phyloP scores from a whole-genome alignment of 257 asterid genomes.

The Linaria vulgaris region DNA sequence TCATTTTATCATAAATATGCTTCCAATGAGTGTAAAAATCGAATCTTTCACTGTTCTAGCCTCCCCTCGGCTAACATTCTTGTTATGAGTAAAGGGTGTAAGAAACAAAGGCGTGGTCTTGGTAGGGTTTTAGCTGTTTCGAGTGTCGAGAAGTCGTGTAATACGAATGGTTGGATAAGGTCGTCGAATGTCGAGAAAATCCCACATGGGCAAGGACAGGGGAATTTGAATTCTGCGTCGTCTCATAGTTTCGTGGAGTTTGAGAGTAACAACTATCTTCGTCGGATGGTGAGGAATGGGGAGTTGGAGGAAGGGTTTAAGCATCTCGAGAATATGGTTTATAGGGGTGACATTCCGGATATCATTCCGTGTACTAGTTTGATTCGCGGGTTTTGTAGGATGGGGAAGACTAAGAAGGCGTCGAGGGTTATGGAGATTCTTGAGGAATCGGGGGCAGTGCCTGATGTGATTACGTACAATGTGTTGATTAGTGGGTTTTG shows the following conservation, averaged over 20 bases:
- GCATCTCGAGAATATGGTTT: constrained; percentile 72
- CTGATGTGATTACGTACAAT: constrained; percentile 87
- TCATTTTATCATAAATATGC: constrained; percentile 33
- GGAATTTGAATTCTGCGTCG: constrained; percentile 20
- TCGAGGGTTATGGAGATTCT: constrained; percentile 69
- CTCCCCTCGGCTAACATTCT: constrained; percentile 19
- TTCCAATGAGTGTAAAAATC: constrained; percentile 24
- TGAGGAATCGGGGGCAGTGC: constrained; percentile 82
- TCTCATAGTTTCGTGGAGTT: constrained; percentile 54
- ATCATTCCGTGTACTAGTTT: constrained; percentile 67
- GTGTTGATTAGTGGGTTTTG: constrained; percentile 83
- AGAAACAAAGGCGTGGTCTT: constrained; percentile 30
- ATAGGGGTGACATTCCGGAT: constrained; percentile 72
- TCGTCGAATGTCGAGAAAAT: constrained; percentile 26
- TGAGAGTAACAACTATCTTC: constrained; percentile 68
- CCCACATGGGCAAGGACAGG: constrained; percentile 22
- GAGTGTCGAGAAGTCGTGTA: constrained; percentile 36
- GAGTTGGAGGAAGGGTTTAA: constrained; percentile 68
- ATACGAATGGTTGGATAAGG: constrained; percentile 54
- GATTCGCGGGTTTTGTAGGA: constrained; percentile 75
- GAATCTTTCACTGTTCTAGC: constrained; percentile 20
- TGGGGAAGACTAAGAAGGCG: constrained; percentile 63
- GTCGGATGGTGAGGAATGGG: constrained; percentile 64
- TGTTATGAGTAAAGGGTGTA: constrained; percentile 26
- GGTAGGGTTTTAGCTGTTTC: constrained; percentile 48